Evolutionary conservation across 306 rosid genomes (phyloP).

Genomic region (Dalbergia cultrata): DNA sequence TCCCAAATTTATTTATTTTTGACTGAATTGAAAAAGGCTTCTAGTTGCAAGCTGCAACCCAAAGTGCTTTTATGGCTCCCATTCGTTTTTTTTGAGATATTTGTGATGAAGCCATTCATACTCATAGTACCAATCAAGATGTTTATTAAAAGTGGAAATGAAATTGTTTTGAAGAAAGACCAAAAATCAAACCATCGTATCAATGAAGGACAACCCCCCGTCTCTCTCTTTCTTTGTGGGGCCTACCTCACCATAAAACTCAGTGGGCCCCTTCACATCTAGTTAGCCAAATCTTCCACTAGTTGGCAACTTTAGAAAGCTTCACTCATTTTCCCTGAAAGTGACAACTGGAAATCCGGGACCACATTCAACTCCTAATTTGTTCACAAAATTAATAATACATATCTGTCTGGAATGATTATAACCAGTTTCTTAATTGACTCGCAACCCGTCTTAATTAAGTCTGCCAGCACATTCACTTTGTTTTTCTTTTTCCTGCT

Average conservation of each 20-base stretch:
- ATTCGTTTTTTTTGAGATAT: slow-evolving; percentile 34
- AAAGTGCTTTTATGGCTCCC: slow-evolving; percentile 42
- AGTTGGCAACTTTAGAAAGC: slow-evolving; percentile 52
- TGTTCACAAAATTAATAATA: slow-evolving; percentile 5
- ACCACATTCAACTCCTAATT: slow-evolving; percentile 52
- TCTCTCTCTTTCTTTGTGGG: no score
- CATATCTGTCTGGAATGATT: slow-evolving; percentile 41
- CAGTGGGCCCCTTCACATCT: slow-evolving; percentile 57
- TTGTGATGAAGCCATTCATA: slow-evolving; percentile 5
- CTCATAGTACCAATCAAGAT: slow-evolving; percentile 42
- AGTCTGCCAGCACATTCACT: neutral
- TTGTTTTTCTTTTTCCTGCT: neutral
- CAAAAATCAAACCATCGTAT: slow-evolving; percentile 47
- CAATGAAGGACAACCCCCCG: slow-evolving; percentile 20
- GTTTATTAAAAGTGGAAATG: slow-evolving; percentile 43
- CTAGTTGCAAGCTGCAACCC: slow-evolving; percentile 5
- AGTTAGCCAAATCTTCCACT: slow-evolving; percentile 69
- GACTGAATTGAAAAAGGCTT: slow-evolving; percentile 17
- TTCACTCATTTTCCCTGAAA: slow-evolving; percentile 69
- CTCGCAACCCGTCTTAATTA: slow-evolving; percentile 48
- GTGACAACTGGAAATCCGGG: slow-evolving; percentile 54
- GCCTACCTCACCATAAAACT: slow-evolving; percentile 20
- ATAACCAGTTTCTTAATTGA: slow-evolving; percentile 47
- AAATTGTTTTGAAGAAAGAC: slow-evolving; percentile 25
- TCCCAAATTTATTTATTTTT: neutral